These are phyloP conservation scores for Eutrema heterophyllum DNA, from an alignment of 345 rosid genomes.

Conservation along the genomic window DNA sequence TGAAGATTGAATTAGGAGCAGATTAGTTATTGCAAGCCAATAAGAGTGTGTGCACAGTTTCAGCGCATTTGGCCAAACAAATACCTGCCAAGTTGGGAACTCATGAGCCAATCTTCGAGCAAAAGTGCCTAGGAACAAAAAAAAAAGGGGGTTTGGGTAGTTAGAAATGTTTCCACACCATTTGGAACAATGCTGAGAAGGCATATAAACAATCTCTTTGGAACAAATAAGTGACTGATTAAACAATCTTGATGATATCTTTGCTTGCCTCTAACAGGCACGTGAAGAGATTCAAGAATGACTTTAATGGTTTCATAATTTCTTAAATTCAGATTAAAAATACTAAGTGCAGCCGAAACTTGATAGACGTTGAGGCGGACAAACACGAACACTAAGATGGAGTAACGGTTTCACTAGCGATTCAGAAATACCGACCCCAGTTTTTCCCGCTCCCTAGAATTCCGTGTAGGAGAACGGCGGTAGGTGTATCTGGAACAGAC, in stretches of 20 bases:
- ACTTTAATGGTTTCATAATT: neutral
- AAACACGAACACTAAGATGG: too few relatives aligned
- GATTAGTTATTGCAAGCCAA: slow-evolving; percentile 1
- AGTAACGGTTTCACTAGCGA: neutral
- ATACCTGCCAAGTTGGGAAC: slow-evolving; percentile 95
- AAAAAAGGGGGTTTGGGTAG: neutral
- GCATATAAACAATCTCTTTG: neutral
- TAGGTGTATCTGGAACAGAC: slow-evolving; percentile 78
- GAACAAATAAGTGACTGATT: neutral
- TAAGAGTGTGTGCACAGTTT: neutral
- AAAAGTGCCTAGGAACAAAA: slow-evolving; percentile 57
- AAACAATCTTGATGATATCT: neutral
- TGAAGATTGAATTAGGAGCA: neutral
- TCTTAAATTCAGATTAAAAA: neutral
- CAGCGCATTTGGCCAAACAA: neutral
- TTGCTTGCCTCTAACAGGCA: neutral
- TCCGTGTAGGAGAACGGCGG: slow-evolving; percentile 91
- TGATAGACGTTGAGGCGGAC: too few relatives aligned
- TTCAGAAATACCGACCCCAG: slow-evolving; percentile 56
- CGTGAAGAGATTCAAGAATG: neutral
- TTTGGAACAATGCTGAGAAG: neutral
- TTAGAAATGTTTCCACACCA: neutral
- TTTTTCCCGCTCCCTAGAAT: slow-evolving; percentile 87
- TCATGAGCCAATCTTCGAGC: slow-evolving; percentile 76
- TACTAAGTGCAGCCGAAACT: neutral